phyloP scores from a whole-genome alignment of 2,329 filamentous ascomycete species.

The Didymellaceae sp. region DNA sequence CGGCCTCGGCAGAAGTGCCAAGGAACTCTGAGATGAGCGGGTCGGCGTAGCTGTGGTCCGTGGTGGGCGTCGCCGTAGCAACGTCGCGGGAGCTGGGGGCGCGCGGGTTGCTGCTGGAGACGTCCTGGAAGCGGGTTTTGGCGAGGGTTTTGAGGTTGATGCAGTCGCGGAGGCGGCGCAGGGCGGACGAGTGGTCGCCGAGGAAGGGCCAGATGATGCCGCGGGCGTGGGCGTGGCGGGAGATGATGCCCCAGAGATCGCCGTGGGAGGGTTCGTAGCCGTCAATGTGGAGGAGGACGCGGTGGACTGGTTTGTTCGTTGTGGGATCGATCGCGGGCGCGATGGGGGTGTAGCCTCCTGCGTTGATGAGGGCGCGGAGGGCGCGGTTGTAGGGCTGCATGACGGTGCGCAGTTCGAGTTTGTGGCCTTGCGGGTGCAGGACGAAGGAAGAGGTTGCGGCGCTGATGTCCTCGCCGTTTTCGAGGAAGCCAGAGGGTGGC shows the following conservation, averaged over 20 bases:
- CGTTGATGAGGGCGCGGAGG: slow-evolving; percentile 39
- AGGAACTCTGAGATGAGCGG: slow-evolving; percentile 24
- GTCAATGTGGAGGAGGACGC: slow-evolving; percentile 45
- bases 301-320: slow-evolving; percentile 32
- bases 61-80: too few relatives aligned
- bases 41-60: slow-evolving; percentile 23
- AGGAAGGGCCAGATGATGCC: slow-evolving; percentile 44
- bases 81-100: too few relatives aligned
- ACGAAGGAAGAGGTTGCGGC: slow-evolving; percentile 56
- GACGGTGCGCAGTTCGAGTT: slow-evolving; percentile 33
- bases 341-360: slow-evolving; percentile 45
- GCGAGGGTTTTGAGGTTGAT: slow-evolving; percentile 26
- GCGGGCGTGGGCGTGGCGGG: slow-evolving; percentile 38
- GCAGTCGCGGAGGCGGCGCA: slow-evolving; percentile 39
- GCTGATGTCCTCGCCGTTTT: slow-evolving; percentile 57
- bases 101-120: slow-evolving; percentile 30
- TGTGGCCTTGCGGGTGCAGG: slow-evolving; percentile 44
- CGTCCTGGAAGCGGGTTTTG: slow-evolving; percentile 22
- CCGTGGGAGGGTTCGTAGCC: slow-evolving; percentile 41
- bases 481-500: slow-evolving; percentile 51
- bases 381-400: slow-evolving; percentile 53
- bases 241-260: slow-evolving; percentile 39
- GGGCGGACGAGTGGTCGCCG: slow-evolving; percentile 27
- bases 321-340: slow-evolving; percentile 22
- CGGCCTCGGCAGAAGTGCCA: not conserved